Evolutionary conservation across 2,329 filamentous ascomycete genomes (phyloP), one percentile per base, ranked within the genome.

Genomic region (Fusarium verticillioides): DNA sequence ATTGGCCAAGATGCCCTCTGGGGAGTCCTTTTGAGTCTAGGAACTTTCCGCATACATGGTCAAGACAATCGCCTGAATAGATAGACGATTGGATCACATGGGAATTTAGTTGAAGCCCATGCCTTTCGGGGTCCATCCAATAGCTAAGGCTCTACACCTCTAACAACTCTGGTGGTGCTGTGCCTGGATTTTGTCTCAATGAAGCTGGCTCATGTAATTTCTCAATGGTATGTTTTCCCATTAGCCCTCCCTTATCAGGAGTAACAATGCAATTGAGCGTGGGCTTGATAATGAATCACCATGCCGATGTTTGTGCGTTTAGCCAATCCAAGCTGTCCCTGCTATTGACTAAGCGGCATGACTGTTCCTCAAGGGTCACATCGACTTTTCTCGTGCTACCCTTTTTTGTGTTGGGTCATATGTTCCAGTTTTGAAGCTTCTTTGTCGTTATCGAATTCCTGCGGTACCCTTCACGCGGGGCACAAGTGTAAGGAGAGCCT

Each of bases 221-320:
- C 56, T 72, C 39, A 52, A 57, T 69, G 72, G 71, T 43, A 69
- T 74, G 71, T 28, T 62, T 62, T 43, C 46, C 32, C 23, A 60
- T 67, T 65, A 66, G 46, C 40, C 47, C 72, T 74, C 72, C 72
- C 72, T 74, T 70, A 60, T 57, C 65, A 47, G n/a, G 43, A 68
- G 58, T 34, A 66, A 62, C 43, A 47, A 73, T 59, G 42, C 34
- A 56, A 59, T 61, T 37, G 36, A 42, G 53, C 49, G 43, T 54
- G n/a, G 40, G 42, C 60, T 63, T 60, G 69, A 50, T 60, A 71
- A 73, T 73, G 72, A 73, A 75, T 75, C 72, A 75, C 59, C 72
- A 75, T 73, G 28, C 72, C 72, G 46, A 57, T 39, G 37, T 52
- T 60, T 43, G 28, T 54, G n/a, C 39, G 7, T 16, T 18, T 52